These are phyloP conservation scores for Apophysomyces variabilis DNA, from an alignment of 371 early-diverging fungal genomes.

Conservation along the genomic window DNA sequence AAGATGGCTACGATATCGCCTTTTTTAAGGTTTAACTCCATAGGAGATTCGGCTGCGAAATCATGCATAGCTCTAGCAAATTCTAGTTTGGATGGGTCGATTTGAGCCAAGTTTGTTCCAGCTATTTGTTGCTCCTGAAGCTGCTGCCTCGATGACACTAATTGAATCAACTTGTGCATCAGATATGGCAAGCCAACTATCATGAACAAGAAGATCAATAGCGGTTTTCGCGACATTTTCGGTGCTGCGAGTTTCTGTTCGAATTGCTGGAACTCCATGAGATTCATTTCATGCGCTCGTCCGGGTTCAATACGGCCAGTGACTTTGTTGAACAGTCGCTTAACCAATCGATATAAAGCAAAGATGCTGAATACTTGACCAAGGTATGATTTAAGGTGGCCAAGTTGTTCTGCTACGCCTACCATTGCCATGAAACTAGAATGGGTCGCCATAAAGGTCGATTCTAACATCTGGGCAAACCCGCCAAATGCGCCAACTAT, in stretches of 20 bases:
- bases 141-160: slow-evolving; percentile 47
- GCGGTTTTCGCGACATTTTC: slow-evolving; percentile 66
- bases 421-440: slow-evolving; percentile 98
- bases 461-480: slow-evolving; percentile 97
- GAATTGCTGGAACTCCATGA: slow-evolving; percentile 72
- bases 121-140: slow-evolving; percentile 34
- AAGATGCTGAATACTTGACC: slow-evolving; percentile 85
- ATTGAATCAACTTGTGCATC: slow-evolving; percentile 85
- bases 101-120: slow-evolving; percentile 17
- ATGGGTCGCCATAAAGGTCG: slow-evolving; percentile 96
- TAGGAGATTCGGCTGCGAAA: slow-evolving; percentile 75
- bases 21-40: slow-evolving; percentile 80
- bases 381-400: slow-evolving; percentile 78
- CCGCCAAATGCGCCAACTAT: slow-evolving; percentile 97
- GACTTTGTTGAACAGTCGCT: slow-evolving; percentile 60
- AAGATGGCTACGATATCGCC: slow-evolving; percentile 90
- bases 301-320: slow-evolving; percentile 32
- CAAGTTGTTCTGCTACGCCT: slow-evolving; percentile 97
- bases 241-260: slow-evolving; percentile 47
- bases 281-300: slow-evolving; percentile 67
- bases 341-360: slow-evolving; percentile 71
- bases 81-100: slow-evolving; percentile 58
- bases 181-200: slow-evolving; percentile 92
- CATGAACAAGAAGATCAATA: slow-evolving; percentile 83
- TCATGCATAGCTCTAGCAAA: slow-evolving; percentile 89